Conservation (phyloP, 306 rosid genomes). For the Vigna hirtella region DNA sequence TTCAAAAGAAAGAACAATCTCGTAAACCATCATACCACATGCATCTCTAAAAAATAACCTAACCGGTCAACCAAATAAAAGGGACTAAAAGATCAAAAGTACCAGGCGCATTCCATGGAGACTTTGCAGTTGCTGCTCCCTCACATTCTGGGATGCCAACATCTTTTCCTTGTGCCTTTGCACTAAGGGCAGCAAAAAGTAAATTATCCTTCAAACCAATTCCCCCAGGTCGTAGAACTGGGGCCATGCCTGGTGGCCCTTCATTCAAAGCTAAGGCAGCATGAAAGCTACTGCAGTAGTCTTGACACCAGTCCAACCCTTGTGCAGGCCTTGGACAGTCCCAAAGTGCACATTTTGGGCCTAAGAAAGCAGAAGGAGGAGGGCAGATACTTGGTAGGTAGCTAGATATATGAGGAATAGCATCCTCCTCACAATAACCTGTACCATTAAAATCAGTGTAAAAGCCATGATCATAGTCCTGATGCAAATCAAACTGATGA, state of each 20-base stretch:
- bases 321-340: constrained; percentile 85
- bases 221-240: constrained; percentile 95
- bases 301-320: constrained; percentile 83
- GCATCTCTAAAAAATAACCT: constrained; percentile 15
- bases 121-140: constrained; percentile 98
- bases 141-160: constrained; percentile 98
- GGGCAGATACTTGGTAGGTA: constrained; percentile 87
- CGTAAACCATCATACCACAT: constrained; percentile 17
- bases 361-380: constrained; percentile 96
- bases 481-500: constrained; percentile 73
- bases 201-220: constrained; percentile 90
- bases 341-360: constrained; percentile 99
- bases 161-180: constrained; percentile 90
- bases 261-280: constrained; percentile 90
- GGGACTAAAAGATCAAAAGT: constrained; percentile 41
- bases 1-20: constrained; percentile 16
- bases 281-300: constrained; percentile 96
- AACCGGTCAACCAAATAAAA: constrained; percentile 25
- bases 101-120: constrained; percentile 99
- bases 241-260: constrained; percentile 98
- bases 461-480: constrained; percentile 63
- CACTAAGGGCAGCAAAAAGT: constrained; percentile 89
- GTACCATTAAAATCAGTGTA: constrained; percentile 60
- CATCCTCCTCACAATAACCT: constrained; percentile 66
- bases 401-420: constrained; percentile 69